Percentiles rank a stretch among this genome's conserved stretches.
Evolutionary conservation across 768 basidiomycete species (phyloP).

Genomic region (Rhizopogon salebrosus): DNA sequence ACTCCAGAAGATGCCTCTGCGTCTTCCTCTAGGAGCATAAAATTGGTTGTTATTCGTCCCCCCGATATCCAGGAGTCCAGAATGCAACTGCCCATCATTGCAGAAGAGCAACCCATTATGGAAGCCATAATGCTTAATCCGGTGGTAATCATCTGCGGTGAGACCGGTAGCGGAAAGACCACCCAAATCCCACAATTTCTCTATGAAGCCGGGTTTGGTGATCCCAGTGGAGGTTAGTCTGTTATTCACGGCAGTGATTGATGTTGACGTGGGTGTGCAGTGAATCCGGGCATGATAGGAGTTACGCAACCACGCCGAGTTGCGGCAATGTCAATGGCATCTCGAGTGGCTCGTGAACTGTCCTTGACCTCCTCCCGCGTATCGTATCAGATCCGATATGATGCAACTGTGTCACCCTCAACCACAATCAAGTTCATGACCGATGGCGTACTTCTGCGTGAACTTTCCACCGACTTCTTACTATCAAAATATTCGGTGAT

Average conservation of each 20-base stretch:
- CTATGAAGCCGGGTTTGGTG: constrained; percentile 95
- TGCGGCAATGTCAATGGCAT: constrained; percentile 94
- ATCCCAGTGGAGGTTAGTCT: constrained; percentile 65
- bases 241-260: background rate
- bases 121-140: constrained; percentile 84
- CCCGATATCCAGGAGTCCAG: constrained; percentile 71
- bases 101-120: constrained; percentile 93
- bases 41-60: constrained; percentile 58
- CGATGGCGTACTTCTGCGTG: constrained; percentile 92
- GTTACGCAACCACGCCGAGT: constrained; percentile 97
- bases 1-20: background rate
- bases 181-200: constrained; percentile 98
- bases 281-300: constrained; percentile 97
- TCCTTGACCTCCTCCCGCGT: constrained; percentile 75
- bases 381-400: constrained; percentile 97
- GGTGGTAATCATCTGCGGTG: constrained; percentile 70
- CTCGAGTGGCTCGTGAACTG: constrained; percentile 91
- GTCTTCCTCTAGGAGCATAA: constrained; percentile 25
- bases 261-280: constrained; percentile 34
- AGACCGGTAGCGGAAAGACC: constrained; percentile 98
- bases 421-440: constrained; percentile 99
- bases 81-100: constrained; percentile 78
- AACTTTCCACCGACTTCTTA: constrained; percentile 89
- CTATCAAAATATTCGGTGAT: constrained; percentile 91
- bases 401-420: constrained; percentile 82